These are phyloP conservation scores for Golubevia pallescens DNA, from an alignment of 1,284 basidiomycete species.

Conservation along the genomic window DNA sequence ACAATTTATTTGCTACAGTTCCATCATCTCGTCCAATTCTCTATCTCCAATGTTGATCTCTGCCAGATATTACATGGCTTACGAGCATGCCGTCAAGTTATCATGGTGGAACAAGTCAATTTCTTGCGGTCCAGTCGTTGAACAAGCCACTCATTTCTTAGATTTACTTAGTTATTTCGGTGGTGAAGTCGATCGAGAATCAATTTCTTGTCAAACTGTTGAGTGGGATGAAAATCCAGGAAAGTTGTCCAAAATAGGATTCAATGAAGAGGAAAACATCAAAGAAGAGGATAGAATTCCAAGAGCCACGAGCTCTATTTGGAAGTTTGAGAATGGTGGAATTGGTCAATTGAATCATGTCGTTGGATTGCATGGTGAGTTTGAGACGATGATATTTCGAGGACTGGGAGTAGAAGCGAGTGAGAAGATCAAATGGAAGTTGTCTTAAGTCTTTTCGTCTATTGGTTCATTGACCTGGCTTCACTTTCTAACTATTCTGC, in stretches of 20 bases:
- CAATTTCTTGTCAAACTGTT: constrained; percentile 18
- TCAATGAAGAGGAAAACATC: constrained; percentile 24
- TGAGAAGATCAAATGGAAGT: background rate
- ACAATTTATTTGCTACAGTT: background rate
- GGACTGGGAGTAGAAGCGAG: background rate
- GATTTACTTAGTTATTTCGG: constrained; percentile 30
- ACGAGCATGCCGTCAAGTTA: constrained; percentile 23
- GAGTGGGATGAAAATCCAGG: constrained; percentile 20
- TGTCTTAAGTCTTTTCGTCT: background rate
- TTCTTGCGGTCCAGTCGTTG: constrained; percentile 35
- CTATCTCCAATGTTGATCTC: constrained; percentile 24
- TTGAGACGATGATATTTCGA: too few relatives aligned
- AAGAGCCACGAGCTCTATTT: constrained; percentile 25
- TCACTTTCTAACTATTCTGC: background rate
- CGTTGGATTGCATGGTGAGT: constrained; percentile 27
- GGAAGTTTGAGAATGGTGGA: constrained; percentile 25
- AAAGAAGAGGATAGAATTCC: constrained; percentile 18
- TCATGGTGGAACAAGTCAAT: constrained; percentile 33
- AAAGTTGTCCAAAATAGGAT: constrained; percentile 16
- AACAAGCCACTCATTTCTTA: constrained; percentile 39
- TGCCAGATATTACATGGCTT: constrained; percentile 37
- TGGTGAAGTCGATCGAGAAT: constrained; percentile 17
- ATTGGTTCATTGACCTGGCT: background rate
- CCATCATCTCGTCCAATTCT: constrained; percentile 13
- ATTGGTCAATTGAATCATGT: constrained; percentile 24